Percentiles rank a stretch among this genome's conserved stretches.
phyloP scores from a whole-genome alignment of 805 yeast species.

The Komagataella pastoris region DNA sequence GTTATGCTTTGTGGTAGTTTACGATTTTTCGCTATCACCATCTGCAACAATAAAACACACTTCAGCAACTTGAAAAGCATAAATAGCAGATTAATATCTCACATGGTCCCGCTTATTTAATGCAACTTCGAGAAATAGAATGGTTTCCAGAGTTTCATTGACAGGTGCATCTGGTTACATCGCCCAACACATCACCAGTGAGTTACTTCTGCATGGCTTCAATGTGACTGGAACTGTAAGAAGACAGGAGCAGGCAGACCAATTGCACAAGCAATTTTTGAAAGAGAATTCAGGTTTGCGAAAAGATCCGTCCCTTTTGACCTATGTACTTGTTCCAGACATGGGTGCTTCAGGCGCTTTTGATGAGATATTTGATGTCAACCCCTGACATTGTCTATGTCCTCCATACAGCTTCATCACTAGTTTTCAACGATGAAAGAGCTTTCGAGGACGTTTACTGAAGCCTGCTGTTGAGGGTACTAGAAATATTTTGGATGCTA shows the following conservation, averaged over 20 bases:
- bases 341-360: constrained; percentile 25
- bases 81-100: constrained; percentile 16
- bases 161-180: constrained; percentile 43
- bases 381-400: constrained; percentile 28
- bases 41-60: constrained; percentile 16
- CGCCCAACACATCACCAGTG: constrained; percentile 33
- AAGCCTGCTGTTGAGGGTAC: constrained; percentile 47
- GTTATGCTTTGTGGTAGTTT: too few species aligned
- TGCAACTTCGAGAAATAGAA: constrained; percentile 21
- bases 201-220: constrained; percentile 25
- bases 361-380: constrained; percentile 26
- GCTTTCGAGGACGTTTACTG: constrained; percentile 23
- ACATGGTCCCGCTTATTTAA: constrained; percentile 24
- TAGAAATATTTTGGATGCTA: constrained; percentile 28
- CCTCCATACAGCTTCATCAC: constrained; percentile 42
- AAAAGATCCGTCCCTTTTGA: constrained; percentile 15
- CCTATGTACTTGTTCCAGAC: constrained; percentile 22
- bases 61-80: constrained; percentile 28
- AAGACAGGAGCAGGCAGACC: constrained; percentile 27
- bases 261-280: constrained; percentile 17
- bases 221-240: constrained; percentile 40
- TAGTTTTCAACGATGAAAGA: constrained; percentile 28
- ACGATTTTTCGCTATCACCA: too few species aligned
- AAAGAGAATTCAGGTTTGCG: constrained; percentile 14
- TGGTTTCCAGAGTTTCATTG: constrained; percentile 37